Conservation (phyloP, 1,284 basidiomycete species). For the Abortiporus biennis region DNA sequence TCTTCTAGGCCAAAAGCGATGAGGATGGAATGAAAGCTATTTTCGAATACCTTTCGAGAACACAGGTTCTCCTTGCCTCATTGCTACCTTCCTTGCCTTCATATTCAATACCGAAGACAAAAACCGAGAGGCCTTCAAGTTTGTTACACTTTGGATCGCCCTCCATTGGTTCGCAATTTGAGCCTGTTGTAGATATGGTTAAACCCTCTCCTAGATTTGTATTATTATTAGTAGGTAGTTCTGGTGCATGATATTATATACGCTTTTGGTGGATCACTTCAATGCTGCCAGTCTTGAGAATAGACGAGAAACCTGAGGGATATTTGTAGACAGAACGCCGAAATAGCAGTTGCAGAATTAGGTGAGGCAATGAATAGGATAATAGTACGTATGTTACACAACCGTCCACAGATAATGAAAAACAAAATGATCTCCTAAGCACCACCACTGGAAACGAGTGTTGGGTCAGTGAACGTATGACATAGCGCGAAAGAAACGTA, state of each 20-base stretch:
- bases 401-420: no score
- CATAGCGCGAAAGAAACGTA: conserved; percentile 41
- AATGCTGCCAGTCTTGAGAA: no score
- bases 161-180: conserved; percentile 26
- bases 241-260: conserved; percentile 20
- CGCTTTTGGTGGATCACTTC: no score
- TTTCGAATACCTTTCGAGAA: conserved; percentile 22
- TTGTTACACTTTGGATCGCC: conserved; percentile 25
- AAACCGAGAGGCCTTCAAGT: conserved; percentile 15
- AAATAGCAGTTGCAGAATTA: background rate
- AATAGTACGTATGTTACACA: background rate
- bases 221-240: conserved; percentile 31
- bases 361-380: background rate
- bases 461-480: conserved; percentile 3
- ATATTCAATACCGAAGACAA: conserved; percentile 11
- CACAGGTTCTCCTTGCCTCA: conserved; percentile 28
- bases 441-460: conserved; percentile 51
- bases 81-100: conserved; percentile 23
- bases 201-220: conserved; percentile 41
- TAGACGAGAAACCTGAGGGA: no score
- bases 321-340: no score
- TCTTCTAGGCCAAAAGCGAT: no score
- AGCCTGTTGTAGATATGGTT: conserved; percentile 32
- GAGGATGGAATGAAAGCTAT: no score
- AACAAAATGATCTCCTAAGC: conserved; percentile 33